Base-by-base conservation (phyloP, 1,139 yeast species). In the Blastobotrys buckinghamii region DNA sequence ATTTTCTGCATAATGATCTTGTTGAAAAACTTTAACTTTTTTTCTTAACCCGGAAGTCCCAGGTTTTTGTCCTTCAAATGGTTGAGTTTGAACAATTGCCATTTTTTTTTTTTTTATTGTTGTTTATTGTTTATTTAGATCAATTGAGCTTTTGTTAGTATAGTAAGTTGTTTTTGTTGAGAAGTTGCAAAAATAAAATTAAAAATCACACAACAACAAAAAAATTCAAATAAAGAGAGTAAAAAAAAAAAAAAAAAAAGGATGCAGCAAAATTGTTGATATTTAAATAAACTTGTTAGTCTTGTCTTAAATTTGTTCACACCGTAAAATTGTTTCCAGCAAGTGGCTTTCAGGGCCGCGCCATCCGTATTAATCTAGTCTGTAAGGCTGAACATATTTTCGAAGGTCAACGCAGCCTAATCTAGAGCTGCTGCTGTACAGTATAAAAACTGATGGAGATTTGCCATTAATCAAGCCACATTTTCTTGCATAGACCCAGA, bases 11-110 rank as follows among this genome's bases (percentile, higher is more conserved):
- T 92, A 92, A 64, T 87, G 74, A 10, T 77, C 76, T 63, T 84
- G 82, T 68, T 87, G 78, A 72, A 92, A 92, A 26, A 87, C 94
- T 30, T 75, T 75, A 43, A 90, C 96, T 70, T 84, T 88, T 74
- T 92, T 92, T 63, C 98, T 80, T 50, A 92, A 79, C 30, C 98
- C 98, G 6, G 97, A 90, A 19, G 98, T 92, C 39, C 98, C 98
- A 16, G 98, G 98, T 67, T 90, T 92, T 68, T 92, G 98, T 70
- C 90, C 98, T 45, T 72, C 76, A 67, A 79, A 90, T 1, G 96
- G 83, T 20, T 76, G 79, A n/a, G 97, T 90, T 33, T 72, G 55
- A 36, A 75, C 68, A 8, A 61, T 55, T n/a, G 54, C 41, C 50
- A 55, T 41, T 50, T 37, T 49, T 47, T 39, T 33, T 33, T 29